phyloP scores from a whole-genome alignment of 768 basidiomycete species.

The Termitomyces sp. region DNA sequence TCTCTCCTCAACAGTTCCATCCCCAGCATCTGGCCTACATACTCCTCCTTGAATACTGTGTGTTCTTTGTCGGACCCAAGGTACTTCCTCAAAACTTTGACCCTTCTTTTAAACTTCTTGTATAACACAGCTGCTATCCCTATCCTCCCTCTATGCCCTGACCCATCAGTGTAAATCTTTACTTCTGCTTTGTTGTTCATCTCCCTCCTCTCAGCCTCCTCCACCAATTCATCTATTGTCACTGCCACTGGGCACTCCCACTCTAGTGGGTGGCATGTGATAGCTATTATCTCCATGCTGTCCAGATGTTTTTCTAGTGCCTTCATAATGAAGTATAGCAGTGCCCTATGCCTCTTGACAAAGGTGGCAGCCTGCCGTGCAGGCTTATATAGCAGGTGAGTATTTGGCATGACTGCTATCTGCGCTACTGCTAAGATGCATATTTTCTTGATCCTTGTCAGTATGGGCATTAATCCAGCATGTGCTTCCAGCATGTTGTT shows the following conservation, averaged over 20 bases:
- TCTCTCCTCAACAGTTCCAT: not conserved
- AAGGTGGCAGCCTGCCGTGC: not conserved
- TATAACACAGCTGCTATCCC: not conserved
- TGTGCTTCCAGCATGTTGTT: not conserved
- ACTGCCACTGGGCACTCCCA: not conserved
- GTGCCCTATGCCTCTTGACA: not conserved
- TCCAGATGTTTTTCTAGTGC: not conserved
- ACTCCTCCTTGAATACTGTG: not conserved
- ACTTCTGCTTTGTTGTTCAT: not conserved
- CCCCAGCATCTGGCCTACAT: not conserved
- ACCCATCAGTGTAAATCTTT: not conserved
- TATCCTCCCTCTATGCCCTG: not conserved
- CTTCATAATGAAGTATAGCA: not conserved
- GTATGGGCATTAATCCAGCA: not conserved
- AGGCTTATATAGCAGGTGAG: not conserved
- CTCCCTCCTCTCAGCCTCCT: not conserved
- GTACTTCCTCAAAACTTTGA: not conserved
- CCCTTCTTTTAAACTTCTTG: not conserved
- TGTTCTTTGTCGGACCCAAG: not conserved
- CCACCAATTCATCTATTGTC: not conserved
- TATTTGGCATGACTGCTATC: not conserved
- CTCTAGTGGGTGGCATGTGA: not conserved
- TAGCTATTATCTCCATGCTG: not conserved
- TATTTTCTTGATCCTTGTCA: not conserved
- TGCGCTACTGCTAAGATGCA: not conserved